Conservation (phyloP, 2,329 filamentous ascomycete genomes). For the Rasamsonia emersonii region DNA sequence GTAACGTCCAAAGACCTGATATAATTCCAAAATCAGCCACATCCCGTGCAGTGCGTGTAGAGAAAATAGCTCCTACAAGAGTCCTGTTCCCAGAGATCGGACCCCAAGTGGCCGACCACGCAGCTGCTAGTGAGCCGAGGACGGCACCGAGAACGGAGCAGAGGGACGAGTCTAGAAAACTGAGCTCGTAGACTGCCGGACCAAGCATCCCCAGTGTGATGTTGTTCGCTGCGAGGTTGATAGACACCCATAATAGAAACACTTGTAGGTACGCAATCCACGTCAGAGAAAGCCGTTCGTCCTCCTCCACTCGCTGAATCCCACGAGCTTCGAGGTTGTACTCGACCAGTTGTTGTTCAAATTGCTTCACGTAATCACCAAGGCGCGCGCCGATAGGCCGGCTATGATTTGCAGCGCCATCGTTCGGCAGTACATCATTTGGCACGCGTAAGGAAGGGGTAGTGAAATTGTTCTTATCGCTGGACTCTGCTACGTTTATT, state of each 20-base stretch:
- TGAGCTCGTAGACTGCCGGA: conserved; percentile 49
- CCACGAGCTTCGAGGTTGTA: conserved; percentile 50
- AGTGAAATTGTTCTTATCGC: conserved; percentile 16
- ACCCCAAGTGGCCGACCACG: conserved; percentile 56
- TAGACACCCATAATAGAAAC: conserved; percentile 52
- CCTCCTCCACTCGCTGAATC: conserved; percentile 48
- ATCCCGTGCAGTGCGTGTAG: not conserved
- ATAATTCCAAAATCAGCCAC: not conserved
- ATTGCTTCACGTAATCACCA: conserved; percentile 21
- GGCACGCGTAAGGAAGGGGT: no score
- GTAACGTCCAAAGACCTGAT: conserved; percentile 49
- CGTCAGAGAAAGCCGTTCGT: conserved; percentile 46
- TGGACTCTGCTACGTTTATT: conserved; percentile 18
- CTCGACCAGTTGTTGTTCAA: conserved; percentile 33
- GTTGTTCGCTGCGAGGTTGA: conserved; percentile 57
- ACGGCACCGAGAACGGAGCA: conserved; percentile 51
- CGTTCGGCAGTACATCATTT: conserved; percentile 4
- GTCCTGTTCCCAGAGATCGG: conserved; percentile 54
- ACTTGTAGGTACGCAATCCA: conserved; percentile 49
- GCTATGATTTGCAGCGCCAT: conserved; percentile 2
- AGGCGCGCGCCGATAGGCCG: conserved; percentile 18
- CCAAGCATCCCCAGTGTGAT: conserved; percentile 57
- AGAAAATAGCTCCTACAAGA: conserved; percentile 34
- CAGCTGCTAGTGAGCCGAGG: conserved; percentile 46
- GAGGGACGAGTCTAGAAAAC: conserved; percentile 49